phyloP scores from a whole-genome alignment of 306 rosid species.

The Echinosophora koreensis region DNA sequence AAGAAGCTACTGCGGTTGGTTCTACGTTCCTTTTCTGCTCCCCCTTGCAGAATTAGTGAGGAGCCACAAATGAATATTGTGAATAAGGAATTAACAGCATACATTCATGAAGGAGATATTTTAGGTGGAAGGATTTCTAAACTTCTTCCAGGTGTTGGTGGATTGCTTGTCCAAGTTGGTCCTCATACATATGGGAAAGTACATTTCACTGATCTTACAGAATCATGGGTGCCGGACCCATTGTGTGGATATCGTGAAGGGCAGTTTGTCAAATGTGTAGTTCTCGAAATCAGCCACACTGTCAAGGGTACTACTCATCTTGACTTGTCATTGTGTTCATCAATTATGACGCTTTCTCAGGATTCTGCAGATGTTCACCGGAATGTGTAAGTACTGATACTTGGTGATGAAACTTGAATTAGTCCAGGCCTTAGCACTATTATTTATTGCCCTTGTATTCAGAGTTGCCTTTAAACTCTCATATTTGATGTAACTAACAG shows the following conservation, averaged over 20 bases:
- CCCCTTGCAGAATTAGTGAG: conserved; percentile 41
- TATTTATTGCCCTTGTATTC: neutral
- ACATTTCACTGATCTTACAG: conserved; percentile 77
- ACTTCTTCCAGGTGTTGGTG: conserved; percentile 83
- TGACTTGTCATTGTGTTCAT: conserved; percentile 79
- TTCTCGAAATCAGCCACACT: conserved; percentile 67
- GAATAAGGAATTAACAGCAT: conserved; percentile 53
- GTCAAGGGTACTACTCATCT: conserved; percentile 69
- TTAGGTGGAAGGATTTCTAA: conserved; percentile 83
- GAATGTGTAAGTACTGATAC: conserved; percentile 54
- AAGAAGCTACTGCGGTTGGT: conserved; percentile 75
- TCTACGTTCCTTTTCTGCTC: conserved; percentile 47
- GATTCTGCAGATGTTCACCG: conserved; percentile 48
- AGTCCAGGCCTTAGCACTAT: neutral
- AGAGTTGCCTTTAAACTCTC: neutral
- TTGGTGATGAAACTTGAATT: conserved; percentile 21
- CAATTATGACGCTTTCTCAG: conserved; percentile 47
- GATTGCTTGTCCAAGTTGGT: conserved; percentile 82
- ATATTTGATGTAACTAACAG: neutral
- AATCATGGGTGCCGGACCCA: conserved; percentile 75
- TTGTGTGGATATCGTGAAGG: conserved; percentile 83
- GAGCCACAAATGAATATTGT: conserved; percentile 41
- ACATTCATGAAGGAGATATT: conserved; percentile 69
- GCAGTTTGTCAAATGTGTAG: conserved; percentile 84
- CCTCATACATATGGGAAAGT: conserved; percentile 81